Evolutionary conservation across 2,329 filamentous ascomycete species (phyloP).

Genomic region (Fusarium sp.): DNA sequence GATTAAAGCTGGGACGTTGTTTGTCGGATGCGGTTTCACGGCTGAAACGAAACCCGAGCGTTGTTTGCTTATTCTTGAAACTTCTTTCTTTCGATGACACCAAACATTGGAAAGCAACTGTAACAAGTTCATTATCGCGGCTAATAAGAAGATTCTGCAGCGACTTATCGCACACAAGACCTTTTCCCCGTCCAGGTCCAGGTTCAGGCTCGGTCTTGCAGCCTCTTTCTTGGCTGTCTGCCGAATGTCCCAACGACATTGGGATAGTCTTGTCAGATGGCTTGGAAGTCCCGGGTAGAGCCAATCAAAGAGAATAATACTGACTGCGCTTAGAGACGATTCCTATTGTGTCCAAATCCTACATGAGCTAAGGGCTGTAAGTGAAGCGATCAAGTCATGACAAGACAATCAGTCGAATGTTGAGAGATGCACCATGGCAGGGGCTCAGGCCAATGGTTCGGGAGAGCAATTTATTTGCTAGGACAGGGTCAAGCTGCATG

Average conservation of each 20-base stretch:
- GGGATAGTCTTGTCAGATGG: constrained; percentile 23
- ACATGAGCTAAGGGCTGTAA: constrained; percentile 30
- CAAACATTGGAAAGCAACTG: not conserved
- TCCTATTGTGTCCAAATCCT: constrained; percentile 23
- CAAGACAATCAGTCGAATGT: constrained; percentile 25
- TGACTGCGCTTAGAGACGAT: constrained; percentile 27
- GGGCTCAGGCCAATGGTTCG: constrained; percentile 47
- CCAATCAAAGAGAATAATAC: constrained; percentile 36
- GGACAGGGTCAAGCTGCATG: constrained; percentile 23
- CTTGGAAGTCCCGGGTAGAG: constrained; percentile 23
- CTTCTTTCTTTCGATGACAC: not conserved
- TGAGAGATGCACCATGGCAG: constrained; percentile 35
- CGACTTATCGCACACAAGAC: constrained; percentile 20
- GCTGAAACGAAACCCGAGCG: not conserved
- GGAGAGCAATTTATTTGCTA: constrained; percentile 9
- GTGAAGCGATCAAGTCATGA: constrained; percentile 8
- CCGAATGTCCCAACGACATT: constrained; percentile 26
- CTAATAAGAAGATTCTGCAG: constrained; percentile 16
- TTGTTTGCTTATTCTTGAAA: not conserved
- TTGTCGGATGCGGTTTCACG: not conserved
- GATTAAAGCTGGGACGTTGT: not conserved
- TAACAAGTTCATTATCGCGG: not conserved
- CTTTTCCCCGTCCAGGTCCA: constrained; percentile 30
- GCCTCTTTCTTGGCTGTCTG: constrained; percentile 13
- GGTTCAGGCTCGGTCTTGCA: not conserved